Evolutionary conservation across 306 rosid genomes (phyloP), one percentile per base, ranked within the genome.

Genomic region (Quillaja saponaria): DNA sequence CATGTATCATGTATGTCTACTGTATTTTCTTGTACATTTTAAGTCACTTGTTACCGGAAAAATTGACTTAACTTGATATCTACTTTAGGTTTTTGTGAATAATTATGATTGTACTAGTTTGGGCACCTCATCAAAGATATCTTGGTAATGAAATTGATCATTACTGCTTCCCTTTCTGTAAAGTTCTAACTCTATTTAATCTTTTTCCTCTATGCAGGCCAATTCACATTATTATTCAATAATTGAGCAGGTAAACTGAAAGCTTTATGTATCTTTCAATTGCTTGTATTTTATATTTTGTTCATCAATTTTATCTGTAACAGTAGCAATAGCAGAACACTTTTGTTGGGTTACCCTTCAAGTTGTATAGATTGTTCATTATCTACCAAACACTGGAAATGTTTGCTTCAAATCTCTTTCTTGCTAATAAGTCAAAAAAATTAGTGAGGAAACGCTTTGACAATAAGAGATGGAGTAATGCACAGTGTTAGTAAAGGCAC

Each of bases 191-290:
- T 61, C 58, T 13, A 34, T 34, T 58, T 34, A 48, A 52, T 64
- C 62, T 56, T 49, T 70, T 56, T 62, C 56, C 34, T 74, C 60
- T 45, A 13, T 86, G 95, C 99, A 92, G 99, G 99, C 99, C 37
- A 92, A 92, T 80, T 89, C 96, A 55, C 95, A 92, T 75, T 92
- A 83, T 59, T 92, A 61, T 81, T 80, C 96, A 66, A 86, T 92
- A 74, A 89, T 92, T 59, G 99, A 92, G 79, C 99, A 92, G 99
- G 99, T 92, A 86, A 66, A 40, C 55, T 28, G 49, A 58, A 71
- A 67, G 66, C 65, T 69, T 64, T 57, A 61, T 76, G 73, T 64
- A 42, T 49, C 44, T 60, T 33, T 34, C 62, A 34, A 49, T 63
- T 61, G 41, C 58, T 53, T 20, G 14, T 19, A 6, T 58, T 54